These are phyloP conservation scores for Mytilinidion resinicola DNA, from an alignment of 495 filamentous ascomycete species.

Conservation along the genomic window DNA sequence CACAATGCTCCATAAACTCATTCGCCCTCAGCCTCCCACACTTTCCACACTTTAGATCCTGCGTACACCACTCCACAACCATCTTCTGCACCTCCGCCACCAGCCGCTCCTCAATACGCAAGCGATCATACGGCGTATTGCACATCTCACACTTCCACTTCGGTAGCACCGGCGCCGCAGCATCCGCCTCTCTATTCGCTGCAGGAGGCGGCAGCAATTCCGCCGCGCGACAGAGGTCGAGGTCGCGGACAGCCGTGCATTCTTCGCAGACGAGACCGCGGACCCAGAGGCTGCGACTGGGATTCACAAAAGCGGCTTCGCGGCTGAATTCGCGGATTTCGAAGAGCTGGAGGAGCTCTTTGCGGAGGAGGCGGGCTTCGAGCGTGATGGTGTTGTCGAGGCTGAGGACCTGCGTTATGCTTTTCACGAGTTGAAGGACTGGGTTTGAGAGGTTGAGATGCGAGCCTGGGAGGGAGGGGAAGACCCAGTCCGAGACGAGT, in stretches of 20 bases:
- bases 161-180: slow-evolving; percentile 18
- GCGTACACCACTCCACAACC: slow-evolving; percentile 73
- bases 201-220: slow-evolving; percentile 49
- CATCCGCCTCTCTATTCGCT: slow-evolving; percentile 38
- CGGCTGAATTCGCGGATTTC: slow-evolving; percentile 90
- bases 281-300: slow-evolving; percentile 65
- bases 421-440: slow-evolving; percentile 81
- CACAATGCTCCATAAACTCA: slow-evolving; percentile 96
- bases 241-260: slow-evolving; percentile 79
- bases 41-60: slow-evolving; percentile 80
- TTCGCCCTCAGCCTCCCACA: slow-evolving; percentile 65
- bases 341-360: slow-evolving; percentile 81
- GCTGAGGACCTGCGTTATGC: slow-evolving; percentile 81
- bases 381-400: slow-evolving; percentile 82
- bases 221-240: slow-evolving; percentile 93
- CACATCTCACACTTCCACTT: slow-evolving; percentile 78
- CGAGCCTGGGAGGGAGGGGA: slow-evolving; percentile 78
- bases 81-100: slow-evolving; percentile 68
- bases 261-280: slow-evolving; percentile 73
- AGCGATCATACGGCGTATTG: slow-evolving; percentile 62
- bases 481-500: slow-evolving; percentile 77
- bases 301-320: slow-evolving; percentile 81
- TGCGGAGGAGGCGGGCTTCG: slow-evolving; percentile 78
- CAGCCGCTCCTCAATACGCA: slow-evolving; percentile 77
- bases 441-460: slow-evolving; percentile 66